Conservation (phyloP, 208 protist genomes). For the Crithidia brevicula region DNA sequence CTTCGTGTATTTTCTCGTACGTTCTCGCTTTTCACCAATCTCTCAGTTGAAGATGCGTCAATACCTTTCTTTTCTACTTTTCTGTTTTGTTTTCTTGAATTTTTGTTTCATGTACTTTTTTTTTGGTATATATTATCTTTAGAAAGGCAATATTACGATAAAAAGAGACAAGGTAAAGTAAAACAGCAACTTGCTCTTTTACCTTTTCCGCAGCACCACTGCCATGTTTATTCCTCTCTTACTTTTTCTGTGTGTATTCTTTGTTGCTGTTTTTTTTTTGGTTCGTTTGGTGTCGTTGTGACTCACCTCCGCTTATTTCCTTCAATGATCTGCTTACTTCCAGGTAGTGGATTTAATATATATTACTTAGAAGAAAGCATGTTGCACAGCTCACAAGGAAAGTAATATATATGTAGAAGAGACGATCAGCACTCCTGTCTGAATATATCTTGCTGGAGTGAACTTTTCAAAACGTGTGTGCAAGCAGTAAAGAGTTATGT, state of each 20-base stretch:
- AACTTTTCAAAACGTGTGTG: constrained; percentile 15
- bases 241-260: background rate
- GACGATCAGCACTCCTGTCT: constrained; percentile 1
- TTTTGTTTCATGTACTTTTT: background rate
- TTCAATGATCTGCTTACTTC: constrained; percentile 7
- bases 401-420: no score
- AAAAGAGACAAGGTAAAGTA: no score
- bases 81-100: background rate
- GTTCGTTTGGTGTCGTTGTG: constrained; percentile 13
- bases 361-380: background rate
- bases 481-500: background rate
- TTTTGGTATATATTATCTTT: constrained; percentile 9
- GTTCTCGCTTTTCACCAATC: constrained; percentile 5
- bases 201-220: no score
- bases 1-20: background rate
- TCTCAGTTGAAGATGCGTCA: constrained; percentile 10
- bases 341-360: background rate
- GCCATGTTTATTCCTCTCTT: background rate
- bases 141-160: background rate
- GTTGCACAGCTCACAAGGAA: background rate
- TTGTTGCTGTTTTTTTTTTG: constrained; percentile 13
- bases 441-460: no score
- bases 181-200: no score
- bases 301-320: constrained; percentile 9
- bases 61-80: constrained; percentile 15